Percentiles rank a stretch among this genome's conserved stretches.
These are phyloP conservation scores for Plasmodium vivax DNA, from an alignment of 169 alveolate species.

Conservation along the genomic window DNA sequence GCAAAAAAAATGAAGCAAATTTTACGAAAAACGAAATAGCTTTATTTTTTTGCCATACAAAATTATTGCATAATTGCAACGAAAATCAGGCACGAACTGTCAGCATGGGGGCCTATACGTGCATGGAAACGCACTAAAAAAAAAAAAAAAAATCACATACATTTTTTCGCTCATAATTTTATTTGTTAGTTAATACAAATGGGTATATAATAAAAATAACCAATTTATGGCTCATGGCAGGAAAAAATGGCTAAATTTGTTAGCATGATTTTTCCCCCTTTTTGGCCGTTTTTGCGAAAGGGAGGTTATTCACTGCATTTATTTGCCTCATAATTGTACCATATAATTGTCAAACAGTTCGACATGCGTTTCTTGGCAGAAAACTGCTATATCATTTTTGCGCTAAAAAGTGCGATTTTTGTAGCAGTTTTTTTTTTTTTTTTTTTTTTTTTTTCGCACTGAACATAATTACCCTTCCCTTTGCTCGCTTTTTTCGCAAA, in stretches of 20 bases:
- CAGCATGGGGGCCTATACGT: neutral
- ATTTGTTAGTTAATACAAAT: neutral
- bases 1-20: neutral
- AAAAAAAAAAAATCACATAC: neutral
- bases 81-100: neutral
- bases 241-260: neutral
- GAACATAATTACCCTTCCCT: neutral
- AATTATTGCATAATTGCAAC: neutral
- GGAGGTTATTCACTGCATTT: neutral
- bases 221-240: neutral
- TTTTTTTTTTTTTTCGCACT: neutral
- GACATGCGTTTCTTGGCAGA: neutral
- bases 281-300: neutral
- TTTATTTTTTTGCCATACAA: neutral
- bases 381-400: neutral
- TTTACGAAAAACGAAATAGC: neutral
- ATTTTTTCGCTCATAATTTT: neutral
- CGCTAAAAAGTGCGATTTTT: neutral
- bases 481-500: neutral
- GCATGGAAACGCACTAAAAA: constrained; percentile 65
- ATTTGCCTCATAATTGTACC: neutral
- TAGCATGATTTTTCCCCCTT: neutral
- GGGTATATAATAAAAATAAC: neutral
- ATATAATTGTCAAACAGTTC: neutral
- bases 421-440: neutral